Base-by-base conservation (phyloP, 2,329 filamentous ascomycete species). In the Akanthomyces muscarius region DNA sequence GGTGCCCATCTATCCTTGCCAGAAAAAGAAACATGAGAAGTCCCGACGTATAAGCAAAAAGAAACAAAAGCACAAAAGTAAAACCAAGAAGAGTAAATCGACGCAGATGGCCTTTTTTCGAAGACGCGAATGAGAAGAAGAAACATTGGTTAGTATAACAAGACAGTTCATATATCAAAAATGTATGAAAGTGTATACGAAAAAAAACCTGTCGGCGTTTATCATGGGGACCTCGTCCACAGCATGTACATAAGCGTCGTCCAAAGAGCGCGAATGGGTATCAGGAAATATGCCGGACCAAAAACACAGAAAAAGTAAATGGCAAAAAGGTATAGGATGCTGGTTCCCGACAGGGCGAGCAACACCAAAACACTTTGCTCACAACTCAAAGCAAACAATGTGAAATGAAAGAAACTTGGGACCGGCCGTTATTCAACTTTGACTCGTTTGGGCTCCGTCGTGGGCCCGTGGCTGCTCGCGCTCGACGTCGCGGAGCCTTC, bases 181-280 rank as follows among this genome's bases (percentile, higher is more conserved):
- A 4, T 6, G 36, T 57, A 55, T 44, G 16, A 13, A 48, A 42
- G 13, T 48, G 28, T 48, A 48, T 45, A 57, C 16, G 33, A 41
- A 41, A 51, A 28, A 28, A 47, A 42, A 41, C 21, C 33, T 48
- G 33, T 50, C 14, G 21, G 36, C 44, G 23, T 60, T 42, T 18
- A 16, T 52, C 57, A 56, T 25, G 45, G 23, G 18, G 52, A 50
- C 44, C 13, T 38, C 33, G 44, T 54, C 52, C 42, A 33, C 60
- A 62, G 60, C 60, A 62, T 47, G 33, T 62, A 62, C 52, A 62
- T 62, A 50, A 50, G 60, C 60, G 52, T 56, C 58, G 48, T 57
- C 47, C 36, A 36, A 18, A 52, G 16, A 54, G 54, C 28, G 53
- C 61, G 41, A 51, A 60, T 60, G 61, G 61, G 61, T 63, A 63